Base-by-base conservation (phyloP, 306 rosid species). In the Quercus robur region DNA sequence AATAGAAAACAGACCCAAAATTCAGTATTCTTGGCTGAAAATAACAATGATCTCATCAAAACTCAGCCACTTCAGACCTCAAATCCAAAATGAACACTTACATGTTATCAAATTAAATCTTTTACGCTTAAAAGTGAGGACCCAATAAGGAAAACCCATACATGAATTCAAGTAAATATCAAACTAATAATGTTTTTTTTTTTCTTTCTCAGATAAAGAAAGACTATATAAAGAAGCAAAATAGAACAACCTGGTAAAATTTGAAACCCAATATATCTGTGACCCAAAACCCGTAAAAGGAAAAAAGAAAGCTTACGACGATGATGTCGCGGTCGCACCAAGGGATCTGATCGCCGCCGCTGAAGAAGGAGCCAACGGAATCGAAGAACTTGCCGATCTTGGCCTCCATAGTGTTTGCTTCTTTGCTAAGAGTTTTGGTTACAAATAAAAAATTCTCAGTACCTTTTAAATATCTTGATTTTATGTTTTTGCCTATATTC, bases 321-420 rank as follows among this genome's bases (percentile, higher is more conserved):
- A 86, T 80, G 79, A 86, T 63, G 17, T 88, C 88, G 58, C 84
- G 81, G 72, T 88, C 90, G 79, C 88, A 86, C 90, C 88, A 86
- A 17, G 92, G 89, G 75, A 86, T 86, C 87, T 81, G 85, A 68
- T 88, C 92, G 38, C 79, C 79, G 62, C 85, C 81, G 62, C 71
- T 1, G 61, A 88, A 86, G 41, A 84, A 61, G 61, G 92, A 87
- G 58, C 86, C 88, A 70, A 95, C 55, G 80, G 96, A 89, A 23
- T 91, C 97, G 81, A 91, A 84, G 69, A 95, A 49, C 82, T 85
- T 83, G 23, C 90, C 90, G 62, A 94, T 54, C 78, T 75, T 84
- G 6, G 91, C 83, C 17, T 91, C 97, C 98, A 95, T 90, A n/a
- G 57, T 12, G 3, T 41, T 2, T 41, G 15, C 15, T 12, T 10